Evolutionary conservation across 805 yeast genomes (phyloP).

Genomic region (Alloascoidea africana): DNA sequence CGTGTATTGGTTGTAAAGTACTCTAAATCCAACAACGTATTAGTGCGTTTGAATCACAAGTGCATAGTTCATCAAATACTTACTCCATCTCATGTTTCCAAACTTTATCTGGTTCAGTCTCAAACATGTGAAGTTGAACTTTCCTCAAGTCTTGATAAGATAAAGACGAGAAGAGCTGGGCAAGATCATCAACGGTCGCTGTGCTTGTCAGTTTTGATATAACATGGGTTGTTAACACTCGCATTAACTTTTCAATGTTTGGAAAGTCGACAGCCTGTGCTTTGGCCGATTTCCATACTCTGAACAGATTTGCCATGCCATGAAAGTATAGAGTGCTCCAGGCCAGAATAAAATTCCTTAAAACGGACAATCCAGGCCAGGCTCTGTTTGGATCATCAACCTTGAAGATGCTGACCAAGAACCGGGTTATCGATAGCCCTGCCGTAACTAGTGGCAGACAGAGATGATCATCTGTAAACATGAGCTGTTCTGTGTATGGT

Average conservation of each 20-base stretch:
- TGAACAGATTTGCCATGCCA: conserved; percentile 40
- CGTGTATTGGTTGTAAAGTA: conserved; percentile 33
- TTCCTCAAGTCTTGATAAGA: conserved; percentile 36
- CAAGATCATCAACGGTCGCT: conserved; percentile 25
- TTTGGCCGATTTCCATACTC: conserved; percentile 49
- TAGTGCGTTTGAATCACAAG: too few relatives aligned
- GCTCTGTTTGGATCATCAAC: neutral
- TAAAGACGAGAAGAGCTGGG: conserved; percentile 25
- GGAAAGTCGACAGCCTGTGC: conserved; percentile 38
- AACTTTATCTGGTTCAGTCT: conserved; percentile 15
- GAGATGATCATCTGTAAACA: conserved; percentile 27
- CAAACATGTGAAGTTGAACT: conserved; percentile 28
- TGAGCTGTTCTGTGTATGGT: conserved; percentile 28
- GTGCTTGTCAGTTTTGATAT: conserved; percentile 10
- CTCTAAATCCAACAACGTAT: conserved; percentile 7
- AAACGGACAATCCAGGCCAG: conserved; percentile 6
- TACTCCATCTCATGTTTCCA: conserved; percentile 32
- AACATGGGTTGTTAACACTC: conserved; percentile 16
- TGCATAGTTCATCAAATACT: too few relatives aligned
- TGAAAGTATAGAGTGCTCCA: conserved; percentile 42
- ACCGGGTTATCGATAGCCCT: neutral
- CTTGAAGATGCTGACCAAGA: neutral
- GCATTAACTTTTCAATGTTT: conserved; percentile 30
- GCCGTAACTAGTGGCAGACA: conserved; percentile 21
- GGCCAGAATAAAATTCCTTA: conserved; percentile 12